Conservation (phyloP, 176 grass and related monocot genomes). For the Avena sativa region DNA sequence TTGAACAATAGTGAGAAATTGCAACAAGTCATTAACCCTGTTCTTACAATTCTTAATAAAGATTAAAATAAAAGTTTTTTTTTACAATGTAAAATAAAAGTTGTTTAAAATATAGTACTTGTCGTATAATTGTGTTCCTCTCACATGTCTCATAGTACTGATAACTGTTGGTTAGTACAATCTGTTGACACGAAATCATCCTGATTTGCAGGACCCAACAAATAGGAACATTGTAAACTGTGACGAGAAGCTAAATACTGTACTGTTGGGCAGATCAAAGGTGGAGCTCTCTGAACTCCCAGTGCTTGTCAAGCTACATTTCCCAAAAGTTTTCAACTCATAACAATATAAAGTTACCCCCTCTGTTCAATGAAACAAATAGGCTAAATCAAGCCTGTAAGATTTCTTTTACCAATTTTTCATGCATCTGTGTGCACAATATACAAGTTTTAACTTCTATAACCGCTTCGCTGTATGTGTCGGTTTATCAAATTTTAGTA, state of each 20-base stretch:
- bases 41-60: neutral
- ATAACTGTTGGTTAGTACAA: neutral
- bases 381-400: neutral
- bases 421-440: neutral
- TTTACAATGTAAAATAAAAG: neutral
- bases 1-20: neutral
- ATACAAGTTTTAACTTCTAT: neutral
- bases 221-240: conserved; percentile 89
- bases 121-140: neutral
- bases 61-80: neutral
- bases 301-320: conserved; percentile 73
- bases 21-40: neutral
- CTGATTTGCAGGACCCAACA: conserved; percentile 69
- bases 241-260: conserved; percentile 88
- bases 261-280: conserved; percentile 72
- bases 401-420: neutral
- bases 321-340: conserved; percentile 40
- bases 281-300: conserved; percentile 86
- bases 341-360: neutral
- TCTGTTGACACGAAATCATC: conserved; percentile 27
- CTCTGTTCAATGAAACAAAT: conserved; percentile 13
- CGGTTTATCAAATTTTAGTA: neutral
- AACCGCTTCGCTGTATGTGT: neutral
- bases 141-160: neutral
- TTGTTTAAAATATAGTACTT: neutral